Evolutionary conservation across 495 filamentous ascomycete species (phyloP).

Genomic region (Viridothelium virens): DNA sequence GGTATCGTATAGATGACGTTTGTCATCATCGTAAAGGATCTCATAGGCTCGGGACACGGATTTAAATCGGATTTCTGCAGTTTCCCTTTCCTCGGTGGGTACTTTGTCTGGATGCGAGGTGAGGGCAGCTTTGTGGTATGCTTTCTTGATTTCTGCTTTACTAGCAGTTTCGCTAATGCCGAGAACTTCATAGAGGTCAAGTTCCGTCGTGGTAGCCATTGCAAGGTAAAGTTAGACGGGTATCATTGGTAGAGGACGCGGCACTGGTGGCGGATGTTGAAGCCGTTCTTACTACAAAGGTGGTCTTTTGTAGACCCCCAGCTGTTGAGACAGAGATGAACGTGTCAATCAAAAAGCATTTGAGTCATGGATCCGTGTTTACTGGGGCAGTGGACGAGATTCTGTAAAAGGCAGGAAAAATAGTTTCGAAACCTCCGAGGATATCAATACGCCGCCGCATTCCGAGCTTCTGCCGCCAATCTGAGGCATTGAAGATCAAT

Average conservation of each 20-base stretch:
- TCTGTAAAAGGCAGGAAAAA: neutral
- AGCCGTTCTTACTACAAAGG: neutral
- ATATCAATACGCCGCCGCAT: neutral
- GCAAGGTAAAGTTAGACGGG: neutral
- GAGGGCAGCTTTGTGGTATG: slow-evolving; percentile 93
- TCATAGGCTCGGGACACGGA: slow-evolving; percentile 88
- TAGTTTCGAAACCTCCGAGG: neutral
- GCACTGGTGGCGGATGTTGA: neutral
- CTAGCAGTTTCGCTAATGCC: slow-evolving; percentile 59
- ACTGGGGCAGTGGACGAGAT: no score
- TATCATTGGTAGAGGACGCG: neutral
- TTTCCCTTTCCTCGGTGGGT: slow-evolving; percentile 70
- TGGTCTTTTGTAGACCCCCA: neutral
- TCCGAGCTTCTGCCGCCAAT: slow-evolving; percentile 1
- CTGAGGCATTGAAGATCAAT: neutral
- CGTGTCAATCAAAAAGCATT: no score
- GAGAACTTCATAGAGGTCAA: slow-evolving; percentile 75
- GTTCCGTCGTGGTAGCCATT: slow-evolving; percentile 38
- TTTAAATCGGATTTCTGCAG: slow-evolving; percentile 87
- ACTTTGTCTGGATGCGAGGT: slow-evolving; percentile 94
- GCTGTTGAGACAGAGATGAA: no score
- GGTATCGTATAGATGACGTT: slow-evolving; percentile 80
- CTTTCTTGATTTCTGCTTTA: slow-evolving; percentile 88
- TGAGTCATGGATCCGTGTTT: no score
- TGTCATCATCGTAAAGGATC: slow-evolving; percentile 92